Evolutionary conservation across 768 basidiomycete genomes (phyloP).

Genomic region (Lyophyllum semitale): DNA sequence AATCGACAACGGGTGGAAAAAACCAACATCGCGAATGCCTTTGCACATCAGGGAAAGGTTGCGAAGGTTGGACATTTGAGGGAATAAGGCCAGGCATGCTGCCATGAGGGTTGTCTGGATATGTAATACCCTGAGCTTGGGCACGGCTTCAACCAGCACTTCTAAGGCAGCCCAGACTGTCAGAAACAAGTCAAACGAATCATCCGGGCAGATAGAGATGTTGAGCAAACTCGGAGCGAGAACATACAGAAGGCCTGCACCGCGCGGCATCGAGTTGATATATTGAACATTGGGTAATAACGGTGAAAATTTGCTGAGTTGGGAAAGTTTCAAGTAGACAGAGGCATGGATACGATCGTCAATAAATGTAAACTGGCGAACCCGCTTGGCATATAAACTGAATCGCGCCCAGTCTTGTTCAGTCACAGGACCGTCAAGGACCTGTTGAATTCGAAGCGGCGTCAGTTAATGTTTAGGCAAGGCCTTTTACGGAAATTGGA

Average conservation of each 20-base stretch:
- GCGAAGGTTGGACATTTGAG: not conserved
- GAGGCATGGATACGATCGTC: conserved; percentile 6
- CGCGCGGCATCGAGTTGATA: not conserved
- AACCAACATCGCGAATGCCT: not conserved
- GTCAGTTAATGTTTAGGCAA: not conserved
- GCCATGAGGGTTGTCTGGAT: not conserved
- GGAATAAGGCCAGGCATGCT: not conserved
- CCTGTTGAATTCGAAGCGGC: not conserved
- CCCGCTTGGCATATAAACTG: conserved; percentile 5
- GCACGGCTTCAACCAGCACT: not conserved
- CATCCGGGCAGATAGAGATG: not conserved
- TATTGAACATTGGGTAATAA: not conserved
- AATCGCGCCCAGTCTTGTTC: conserved; percentile 5
- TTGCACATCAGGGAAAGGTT: not conserved
- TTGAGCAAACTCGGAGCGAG: conserved; percentile 1
- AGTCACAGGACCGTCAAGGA: conserved; percentile 4
- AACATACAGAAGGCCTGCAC: conserved; percentile 6
- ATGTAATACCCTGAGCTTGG: not conserved
- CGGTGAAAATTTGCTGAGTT: conserved; percentile 3
- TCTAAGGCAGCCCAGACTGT: conserved; percentile 2
- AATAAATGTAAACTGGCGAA: conserved; percentile 1
- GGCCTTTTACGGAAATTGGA: no score
- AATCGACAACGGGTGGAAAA: conserved; percentile 1
- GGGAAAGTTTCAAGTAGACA: conserved; percentile 6
- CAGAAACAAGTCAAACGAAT: not conserved